Evolutionary conservation across 1,139 yeast genomes (phyloP).

Genomic region (Maudiozyma humilis): DNA sequence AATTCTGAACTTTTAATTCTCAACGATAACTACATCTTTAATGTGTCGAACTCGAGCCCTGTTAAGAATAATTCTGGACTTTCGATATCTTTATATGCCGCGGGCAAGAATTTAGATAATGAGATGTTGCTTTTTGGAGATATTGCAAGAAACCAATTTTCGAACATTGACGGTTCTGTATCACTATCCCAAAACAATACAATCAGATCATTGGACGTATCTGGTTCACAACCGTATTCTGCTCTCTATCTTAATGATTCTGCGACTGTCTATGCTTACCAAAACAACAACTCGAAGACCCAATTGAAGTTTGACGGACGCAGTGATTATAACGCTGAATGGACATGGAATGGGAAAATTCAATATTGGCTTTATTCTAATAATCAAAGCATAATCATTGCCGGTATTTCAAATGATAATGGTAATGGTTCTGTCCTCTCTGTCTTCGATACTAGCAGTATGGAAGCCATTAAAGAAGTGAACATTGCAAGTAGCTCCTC

Average conservation of each 20-base stretch:
- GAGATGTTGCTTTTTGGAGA: slow-evolving; percentile 36
- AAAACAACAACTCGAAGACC: slow-evolving; percentile 13
- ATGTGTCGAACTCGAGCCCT: slow-evolving; percentile 15
- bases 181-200: slow-evolving; percentile 9
- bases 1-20: slow-evolving; percentile 21
- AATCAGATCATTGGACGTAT: slow-evolving; percentile 2
- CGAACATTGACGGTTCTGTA: slow-evolving; percentile 15
- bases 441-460: slow-evolving; percentile 20
- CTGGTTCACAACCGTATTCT: slow-evolving; percentile 13
- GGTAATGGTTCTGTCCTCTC: slow-evolving; percentile 10
- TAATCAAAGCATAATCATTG: slow-evolving; percentile 16
- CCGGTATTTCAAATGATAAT: slow-evolving; percentile 14
- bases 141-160: slow-evolving; percentile 11
- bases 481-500: slow-evolving; percentile 28
- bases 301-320: slow-evolving; percentile 2
- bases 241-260: slow-evolving; percentile 25
- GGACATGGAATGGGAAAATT: slow-evolving; percentile 14
- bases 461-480: slow-evolving; percentile 15
- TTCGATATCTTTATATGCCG: slow-evolving; percentile 23
- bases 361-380: slow-evolving; percentile 14
- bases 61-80: slow-evolving; percentile 21
- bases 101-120: slow-evolving; percentile 24
- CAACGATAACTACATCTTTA: slow-evolving; percentile 23
- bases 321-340: slow-evolving; percentile 6
- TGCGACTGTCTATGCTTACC: slow-evolving; percentile 20